Percentiles rank a stretch among this genome's conserved stretches.
Evolutionary conservation across 495 filamentous ascomycete genomes (phyloP).

Genomic region (Neurospora africana): DNA sequence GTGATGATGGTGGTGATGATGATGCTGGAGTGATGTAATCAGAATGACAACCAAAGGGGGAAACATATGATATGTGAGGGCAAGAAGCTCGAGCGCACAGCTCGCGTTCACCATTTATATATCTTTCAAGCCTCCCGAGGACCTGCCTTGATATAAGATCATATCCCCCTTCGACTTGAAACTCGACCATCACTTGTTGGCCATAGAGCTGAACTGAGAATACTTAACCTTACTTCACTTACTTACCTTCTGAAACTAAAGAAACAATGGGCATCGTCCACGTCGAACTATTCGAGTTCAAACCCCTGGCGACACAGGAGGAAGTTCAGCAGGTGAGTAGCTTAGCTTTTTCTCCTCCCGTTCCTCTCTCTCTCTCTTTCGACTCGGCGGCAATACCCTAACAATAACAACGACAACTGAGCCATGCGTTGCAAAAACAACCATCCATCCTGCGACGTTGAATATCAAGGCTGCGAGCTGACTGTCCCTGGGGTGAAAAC

Average conservation of each 20-base stretch:
- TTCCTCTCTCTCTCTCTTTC: neutral
- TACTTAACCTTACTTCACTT: too few species aligned
- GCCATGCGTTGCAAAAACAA: neutral
- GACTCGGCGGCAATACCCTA: neutral
- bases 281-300: constrained; percentile 3
- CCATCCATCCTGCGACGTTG: too few species aligned
- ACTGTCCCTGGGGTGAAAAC: too few species aligned
- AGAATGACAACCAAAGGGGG: too few species aligned
- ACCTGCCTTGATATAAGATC: neutral
- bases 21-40: neutral
- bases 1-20: neutral
- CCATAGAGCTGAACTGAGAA: too few species aligned
- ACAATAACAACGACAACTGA: neutral
- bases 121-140: neutral
- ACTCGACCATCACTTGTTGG: too few species aligned
- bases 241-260: too few species aligned
- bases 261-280: constrained; percentile 4
- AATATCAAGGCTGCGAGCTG: too few species aligned
- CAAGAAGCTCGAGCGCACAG: neutral
- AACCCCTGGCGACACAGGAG: constrained; percentile 5
- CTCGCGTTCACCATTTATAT: neutral
- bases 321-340: constrained; percentile 3
- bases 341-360: neutral
- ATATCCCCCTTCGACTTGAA: too few species aligned
- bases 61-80: neutral